phyloP scores from a whole-genome alignment of 257 asterid species.

The Mentha longifolia region DNA sequence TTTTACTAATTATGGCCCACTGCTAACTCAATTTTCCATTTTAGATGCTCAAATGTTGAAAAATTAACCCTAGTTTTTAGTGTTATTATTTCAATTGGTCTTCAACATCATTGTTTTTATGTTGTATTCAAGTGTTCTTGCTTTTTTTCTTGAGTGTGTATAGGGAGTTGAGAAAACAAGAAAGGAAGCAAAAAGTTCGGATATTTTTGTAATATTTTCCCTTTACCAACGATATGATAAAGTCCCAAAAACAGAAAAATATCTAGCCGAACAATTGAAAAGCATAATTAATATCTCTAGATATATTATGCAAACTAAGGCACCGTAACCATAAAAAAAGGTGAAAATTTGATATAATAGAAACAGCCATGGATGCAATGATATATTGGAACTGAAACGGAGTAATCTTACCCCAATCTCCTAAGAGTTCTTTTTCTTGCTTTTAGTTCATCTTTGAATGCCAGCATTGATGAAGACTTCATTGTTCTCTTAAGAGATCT shows the following conservation, averaged over 20 bases:
- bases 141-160: too few relatives aligned
- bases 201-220: too few relatives aligned
- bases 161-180: background rate
- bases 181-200: background rate
- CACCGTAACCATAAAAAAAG: constrained; percentile 20
- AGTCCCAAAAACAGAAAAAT: background rate
- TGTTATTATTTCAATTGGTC: too few relatives aligned
- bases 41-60: too few relatives aligned
- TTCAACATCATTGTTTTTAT: background rate
- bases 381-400: constrained; percentile 22
- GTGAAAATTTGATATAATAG: constrained; percentile 4
- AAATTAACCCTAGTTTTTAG: too few relatives aligned
- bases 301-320: background rate
- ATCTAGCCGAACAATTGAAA: background rate
- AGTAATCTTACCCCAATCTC: constrained; percentile 74
- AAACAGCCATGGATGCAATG: constrained; percentile 11
- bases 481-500: constrained; percentile 74
- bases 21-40: too few relatives aligned
- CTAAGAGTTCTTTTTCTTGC: constrained; percentile 92
- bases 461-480: constrained; percentile 84
- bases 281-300: constrained; percentile 9
- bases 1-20: too few relatives aligned
- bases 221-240: too few relatives aligned
- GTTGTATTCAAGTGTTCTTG: background rate
- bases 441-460: constrained; percentile 96